Percentiles rank a stretch among this genome's conserved stretches.
phyloP scores from a whole-genome alignment of 2,329 filamentous ascomycete species.

The Trichoderma gracile region DNA sequence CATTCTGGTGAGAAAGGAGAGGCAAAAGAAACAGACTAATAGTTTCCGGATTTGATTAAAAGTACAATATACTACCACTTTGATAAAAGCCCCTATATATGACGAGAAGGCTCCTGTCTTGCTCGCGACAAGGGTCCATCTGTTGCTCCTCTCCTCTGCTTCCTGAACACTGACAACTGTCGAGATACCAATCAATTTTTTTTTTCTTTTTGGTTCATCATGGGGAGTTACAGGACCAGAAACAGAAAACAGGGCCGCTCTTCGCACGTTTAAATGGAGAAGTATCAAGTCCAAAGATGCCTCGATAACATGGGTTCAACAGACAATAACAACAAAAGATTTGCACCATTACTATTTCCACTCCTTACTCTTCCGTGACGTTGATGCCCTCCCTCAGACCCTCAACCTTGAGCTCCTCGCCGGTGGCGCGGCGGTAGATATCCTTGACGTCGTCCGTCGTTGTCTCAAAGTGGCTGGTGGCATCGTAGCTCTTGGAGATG shows the following conservation, averaged over 20 bases:
- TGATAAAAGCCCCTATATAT: neutral
- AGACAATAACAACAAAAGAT: constrained; percentile 22
- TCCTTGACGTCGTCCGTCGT: constrained; percentile 88
- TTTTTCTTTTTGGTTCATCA: constrained; percentile 12
- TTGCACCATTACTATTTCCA: constrained; percentile 5
- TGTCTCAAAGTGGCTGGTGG: constrained; percentile 97
- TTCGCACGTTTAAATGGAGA: constrained; percentile 11
- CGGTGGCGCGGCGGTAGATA: constrained; percentile 81
- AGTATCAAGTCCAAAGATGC: constrained; percentile 21
- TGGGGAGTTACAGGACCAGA: constrained; percentile 24
- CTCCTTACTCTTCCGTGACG: constrained; percentile 66
- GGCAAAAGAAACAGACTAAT: neutral
- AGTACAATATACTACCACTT: constrained; percentile 18
- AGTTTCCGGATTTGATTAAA: constrained; percentile 19
- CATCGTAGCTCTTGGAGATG: constrained; percentile 98
- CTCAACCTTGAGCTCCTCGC: constrained; percentile 85
- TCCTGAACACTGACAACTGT: neutral
- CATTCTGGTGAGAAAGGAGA: constrained; percentile 3
- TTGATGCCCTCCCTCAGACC: constrained; percentile 78
- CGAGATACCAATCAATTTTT: neutral
- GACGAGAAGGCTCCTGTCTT: neutral
- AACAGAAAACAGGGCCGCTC: constrained; percentile 17
- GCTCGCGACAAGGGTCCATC: neutral
- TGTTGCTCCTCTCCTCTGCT: neutral
- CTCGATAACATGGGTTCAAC: constrained; percentile 15